Evolutionary conservation across 352 stramenopile genomes (phyloP).

Genomic region (Phytopythium ostracodes): DNA sequence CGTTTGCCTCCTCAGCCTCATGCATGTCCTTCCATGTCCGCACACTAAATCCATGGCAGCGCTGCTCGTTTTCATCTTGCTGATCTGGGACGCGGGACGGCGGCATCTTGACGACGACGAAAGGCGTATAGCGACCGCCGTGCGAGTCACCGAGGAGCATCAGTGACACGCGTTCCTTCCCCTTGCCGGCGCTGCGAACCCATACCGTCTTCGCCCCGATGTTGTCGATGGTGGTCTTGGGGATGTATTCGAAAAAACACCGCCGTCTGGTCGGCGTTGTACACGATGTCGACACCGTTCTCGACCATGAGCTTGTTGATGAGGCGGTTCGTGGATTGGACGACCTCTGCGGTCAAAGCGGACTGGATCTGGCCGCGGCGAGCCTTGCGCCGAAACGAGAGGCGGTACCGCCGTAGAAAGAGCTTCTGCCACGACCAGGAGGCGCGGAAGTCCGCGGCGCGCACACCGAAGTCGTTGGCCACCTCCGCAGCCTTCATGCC

Average conservation of each 20-base stretch:
- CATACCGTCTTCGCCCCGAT: slow-evolving; percentile 17
- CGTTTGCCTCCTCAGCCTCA: not conserved
- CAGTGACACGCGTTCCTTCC: slow-evolving; percentile 15
- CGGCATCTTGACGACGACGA: slow-evolving; percentile 2
- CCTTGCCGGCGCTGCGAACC: slow-evolving; percentile 12
- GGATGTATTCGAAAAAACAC: slow-evolving; percentile 21
- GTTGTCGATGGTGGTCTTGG: slow-evolving; percentile 7
- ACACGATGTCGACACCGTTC: too few relatives aligned
- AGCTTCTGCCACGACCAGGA: too few relatives aligned
- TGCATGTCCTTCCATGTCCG: not conserved
- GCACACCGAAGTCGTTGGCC: too few relatives aligned
- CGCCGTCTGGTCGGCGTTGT: slow-evolving; percentile 1
- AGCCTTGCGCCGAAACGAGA: too few relatives aligned
- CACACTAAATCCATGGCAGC: not conserved
- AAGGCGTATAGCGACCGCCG: slow-evolving; percentile 11
- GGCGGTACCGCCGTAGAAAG: too few relatives aligned
- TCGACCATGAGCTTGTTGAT: too few relatives aligned
- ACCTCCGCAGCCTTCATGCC: too few relatives aligned
- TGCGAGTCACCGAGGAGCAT: slow-evolving; percentile 21
- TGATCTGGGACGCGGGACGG: not conserved
- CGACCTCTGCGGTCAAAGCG: too few relatives aligned
- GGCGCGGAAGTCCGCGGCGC: too few relatives aligned
- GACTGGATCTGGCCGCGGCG: too few relatives aligned
- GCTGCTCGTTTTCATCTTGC: not conserved
- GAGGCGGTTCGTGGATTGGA: too few relatives aligned